phyloP scores from a whole-genome alignment of 805 yeast genomes.

The Pichia occidentalis region DNA sequence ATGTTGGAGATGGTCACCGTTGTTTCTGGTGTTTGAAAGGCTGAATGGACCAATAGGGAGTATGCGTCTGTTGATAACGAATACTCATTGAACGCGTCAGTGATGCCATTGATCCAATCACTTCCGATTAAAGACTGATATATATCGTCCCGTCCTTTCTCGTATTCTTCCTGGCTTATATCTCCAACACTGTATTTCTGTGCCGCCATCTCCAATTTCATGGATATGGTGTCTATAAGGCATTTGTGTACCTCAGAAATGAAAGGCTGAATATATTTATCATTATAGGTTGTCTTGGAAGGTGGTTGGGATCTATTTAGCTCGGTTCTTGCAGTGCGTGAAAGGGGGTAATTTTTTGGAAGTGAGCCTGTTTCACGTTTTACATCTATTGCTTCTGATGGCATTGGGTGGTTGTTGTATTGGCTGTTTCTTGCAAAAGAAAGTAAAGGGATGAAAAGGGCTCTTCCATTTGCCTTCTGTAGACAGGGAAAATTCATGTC shows the following conservation, averaged over 20 bases:
- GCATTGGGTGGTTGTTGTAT: not conserved
- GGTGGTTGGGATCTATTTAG: conserved; percentile 6
- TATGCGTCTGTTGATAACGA: conserved; percentile 4
- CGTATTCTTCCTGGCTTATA: conserved; percentile 15
- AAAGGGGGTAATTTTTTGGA: conserved; percentile 24
- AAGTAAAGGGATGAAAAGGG: no score
- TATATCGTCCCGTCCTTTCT: conserved; percentile 9
- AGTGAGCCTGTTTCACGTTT: conserved; percentile 3
- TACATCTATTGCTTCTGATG: not conserved
- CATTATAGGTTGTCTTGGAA: conserved; percentile 7
- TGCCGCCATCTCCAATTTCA: conserved; percentile 16
- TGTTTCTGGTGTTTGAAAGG: conserved; percentile 6
- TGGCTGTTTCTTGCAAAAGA: no score
- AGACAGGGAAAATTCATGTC: no score
- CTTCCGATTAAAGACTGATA: conserved; percentile 1
- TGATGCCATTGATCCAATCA: conserved; percentile 1
- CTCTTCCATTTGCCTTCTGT: no score
- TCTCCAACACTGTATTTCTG: conserved; percentile 14
- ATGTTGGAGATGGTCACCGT: conserved; percentile 23
- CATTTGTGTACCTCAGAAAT: conserved; percentile 3
- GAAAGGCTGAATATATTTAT: conserved; percentile 3
- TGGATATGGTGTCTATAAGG: conserved; percentile 13
- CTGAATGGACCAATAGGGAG: not conserved
- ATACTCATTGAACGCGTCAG: conserved; percentile 5
- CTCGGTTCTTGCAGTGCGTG: conserved; percentile 10